Percentiles rank a stretch among this genome's conserved stretches.
Evolutionary conservation across 805 yeast species (phyloP).

Genomic region (Sugiyamaella chiloensis): DNA sequence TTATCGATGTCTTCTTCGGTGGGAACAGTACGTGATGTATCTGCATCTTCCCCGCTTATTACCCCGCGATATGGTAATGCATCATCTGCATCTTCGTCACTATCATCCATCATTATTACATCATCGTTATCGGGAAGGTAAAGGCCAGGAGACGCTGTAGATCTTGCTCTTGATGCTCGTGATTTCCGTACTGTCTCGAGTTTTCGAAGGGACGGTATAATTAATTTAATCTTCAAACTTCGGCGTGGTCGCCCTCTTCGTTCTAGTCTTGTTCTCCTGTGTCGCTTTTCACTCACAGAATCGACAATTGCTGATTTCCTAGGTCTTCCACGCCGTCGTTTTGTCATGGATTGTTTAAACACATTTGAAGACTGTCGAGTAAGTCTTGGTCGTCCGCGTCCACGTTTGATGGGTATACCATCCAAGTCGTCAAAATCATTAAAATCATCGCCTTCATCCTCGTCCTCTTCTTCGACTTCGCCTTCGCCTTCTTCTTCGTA

Average conservation of each 20-base stretch:
- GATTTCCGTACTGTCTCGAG: no score
- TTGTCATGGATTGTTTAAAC: neutral
- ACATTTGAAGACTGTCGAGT: neutral
- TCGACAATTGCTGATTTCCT: no score
- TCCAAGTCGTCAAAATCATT: neutral
- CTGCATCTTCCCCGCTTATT: conserved; percentile 54
- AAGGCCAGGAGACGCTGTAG: neutral
- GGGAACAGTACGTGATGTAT: conserved; percentile 62
- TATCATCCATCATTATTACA: conserved; percentile 1
- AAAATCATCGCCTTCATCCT: neutral
- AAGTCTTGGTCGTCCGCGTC: neutral
- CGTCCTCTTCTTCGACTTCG: no score
- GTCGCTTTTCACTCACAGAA: no score
- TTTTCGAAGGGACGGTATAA: conserved; percentile 2
- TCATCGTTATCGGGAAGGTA: neutral
- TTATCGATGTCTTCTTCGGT: conserved; percentile 45
- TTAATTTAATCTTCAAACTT: conserved; percentile 7
- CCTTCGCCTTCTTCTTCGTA: no score
- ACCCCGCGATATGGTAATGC: conserved; percentile 64
- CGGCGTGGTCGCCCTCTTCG: conserved; percentile 9
- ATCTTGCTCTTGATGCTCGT: neutral
- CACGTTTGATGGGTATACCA: neutral
- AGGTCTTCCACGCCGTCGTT: neutral
- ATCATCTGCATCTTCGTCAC: conserved; percentile 9
- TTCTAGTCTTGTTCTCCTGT: neutral